These are phyloP conservation scores for Botryotinia globosa DNA, from an alignment of 2,329 filamentous ascomycete genomes.

Conservation along the genomic window DNA sequence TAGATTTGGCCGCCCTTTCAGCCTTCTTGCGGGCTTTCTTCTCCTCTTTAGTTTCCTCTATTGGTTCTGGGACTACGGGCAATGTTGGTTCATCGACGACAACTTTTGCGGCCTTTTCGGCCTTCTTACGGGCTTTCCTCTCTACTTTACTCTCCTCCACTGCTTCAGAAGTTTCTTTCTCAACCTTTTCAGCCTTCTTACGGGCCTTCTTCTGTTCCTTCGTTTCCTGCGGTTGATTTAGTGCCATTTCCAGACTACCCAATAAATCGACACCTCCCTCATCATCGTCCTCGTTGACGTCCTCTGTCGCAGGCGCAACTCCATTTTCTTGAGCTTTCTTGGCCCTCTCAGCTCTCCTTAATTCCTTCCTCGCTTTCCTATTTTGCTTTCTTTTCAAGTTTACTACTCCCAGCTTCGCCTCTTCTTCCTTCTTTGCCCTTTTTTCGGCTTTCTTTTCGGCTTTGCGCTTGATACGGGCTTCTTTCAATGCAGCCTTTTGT, in stretches of 20 bases:
- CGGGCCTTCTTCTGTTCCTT: constrained; percentile 8
- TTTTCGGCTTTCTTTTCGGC: constrained; percentile 14
- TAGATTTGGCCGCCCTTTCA: constrained; percentile 19
- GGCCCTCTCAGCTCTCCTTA: constrained; percentile 19
- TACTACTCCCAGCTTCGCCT: constrained; percentile 1
- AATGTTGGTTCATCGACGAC: constrained; percentile 8
- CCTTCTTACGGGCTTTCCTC: constrained; percentile 19
- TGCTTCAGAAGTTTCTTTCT: not conserved
- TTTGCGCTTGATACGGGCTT: constrained; percentile 15
- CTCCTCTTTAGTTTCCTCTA: constrained; percentile 1
- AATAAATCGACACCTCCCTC: constrained; percentile 4
- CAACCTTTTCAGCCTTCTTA: constrained; percentile 1
- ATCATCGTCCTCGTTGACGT: not conserved
- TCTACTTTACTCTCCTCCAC: not conserved
- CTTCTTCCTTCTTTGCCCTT: constrained; percentile 17
- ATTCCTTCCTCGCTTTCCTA: constrained; percentile 18
- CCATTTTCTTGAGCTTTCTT: not conserved
- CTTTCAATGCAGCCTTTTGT: constrained; percentile 15
- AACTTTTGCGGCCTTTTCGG: constrained; percentile 19
- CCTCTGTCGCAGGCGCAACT: not conserved
- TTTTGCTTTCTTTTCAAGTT: constrained; percentile 19
- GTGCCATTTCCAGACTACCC: constrained; percentile 1
- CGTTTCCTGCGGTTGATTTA: not conserved
- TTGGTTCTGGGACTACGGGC: not conserved
- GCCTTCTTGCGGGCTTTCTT: constrained; percentile 19